phyloP scores from a whole-genome alignment of 2,329 filamentous ascomycete genomes.

The Fusarium sp. region DNA sequence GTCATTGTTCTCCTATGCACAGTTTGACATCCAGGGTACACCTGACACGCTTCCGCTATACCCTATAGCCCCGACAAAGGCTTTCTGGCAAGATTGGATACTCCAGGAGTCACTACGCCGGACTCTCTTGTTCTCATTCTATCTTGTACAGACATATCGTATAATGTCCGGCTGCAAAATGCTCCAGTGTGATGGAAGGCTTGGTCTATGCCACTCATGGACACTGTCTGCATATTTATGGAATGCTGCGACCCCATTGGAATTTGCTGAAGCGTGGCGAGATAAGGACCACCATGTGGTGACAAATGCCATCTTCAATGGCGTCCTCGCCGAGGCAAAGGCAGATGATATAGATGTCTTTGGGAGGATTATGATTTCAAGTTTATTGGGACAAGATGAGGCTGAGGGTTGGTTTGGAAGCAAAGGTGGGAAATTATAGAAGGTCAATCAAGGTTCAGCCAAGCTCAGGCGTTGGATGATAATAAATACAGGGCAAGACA shows the following conservation, averaged over 20 bases:
- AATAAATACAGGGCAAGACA: neutral
- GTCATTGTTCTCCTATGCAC: slow-evolving; percentile 45
- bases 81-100: slow-evolving; percentile 62
- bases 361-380: slow-evolving; percentile 49
- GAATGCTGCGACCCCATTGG: slow-evolving; percentile 47
- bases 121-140: slow-evolving; percentile 59
- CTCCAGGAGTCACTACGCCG: slow-evolving; percentile 63
- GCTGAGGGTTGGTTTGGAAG: slow-evolving; percentile 47
- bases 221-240: slow-evolving; percentile 52
- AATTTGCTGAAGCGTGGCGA: slow-evolving; percentile 51
- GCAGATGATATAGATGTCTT: slow-evolving; percentile 56
- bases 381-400: slow-evolving; percentile 46
- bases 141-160: slow-evolving; percentile 52
- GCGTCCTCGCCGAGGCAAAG: slow-evolving; percentile 47
- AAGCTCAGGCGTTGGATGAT: neutral
- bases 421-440: slow-evolving; percentile 31
- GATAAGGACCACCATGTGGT: slow-evolving; percentile 49
- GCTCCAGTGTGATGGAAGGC: slow-evolving; percentile 43
- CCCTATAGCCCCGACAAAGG: slow-evolving; percentile 51
- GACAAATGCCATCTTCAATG: slow-evolving; percentile 40
- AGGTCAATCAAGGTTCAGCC: neutral
- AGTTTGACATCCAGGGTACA: slow-evolving; percentile 41
- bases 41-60: slow-evolving; percentile 41
- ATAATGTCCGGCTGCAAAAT: slow-evolving; percentile 44
- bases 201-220: slow-evolving; percentile 49